Percentiles rank a stretch among this genome's conserved stretches.
phyloP scores from a whole-genome alignment of 768 basidiomycete genomes.

The Boletus edulis region DNA sequence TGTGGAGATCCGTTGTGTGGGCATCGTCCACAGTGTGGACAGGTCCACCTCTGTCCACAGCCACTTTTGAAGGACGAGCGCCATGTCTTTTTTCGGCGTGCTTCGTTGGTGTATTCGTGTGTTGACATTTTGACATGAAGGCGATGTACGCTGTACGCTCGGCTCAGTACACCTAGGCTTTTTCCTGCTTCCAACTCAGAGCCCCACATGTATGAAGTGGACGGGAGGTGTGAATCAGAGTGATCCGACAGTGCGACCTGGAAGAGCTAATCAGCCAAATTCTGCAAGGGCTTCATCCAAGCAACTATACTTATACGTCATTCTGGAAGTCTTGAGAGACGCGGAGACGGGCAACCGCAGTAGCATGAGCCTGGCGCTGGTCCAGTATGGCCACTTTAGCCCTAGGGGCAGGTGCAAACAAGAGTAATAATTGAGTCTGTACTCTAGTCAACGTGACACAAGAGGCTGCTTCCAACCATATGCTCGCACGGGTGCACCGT shows the following conservation, averaged over 20 bases:
- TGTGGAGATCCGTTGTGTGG: conserved; percentile 11
- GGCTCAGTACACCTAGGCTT: background rate
- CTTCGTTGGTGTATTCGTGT: background rate
- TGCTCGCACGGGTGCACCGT: conserved; percentile 73
- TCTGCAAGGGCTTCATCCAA: background rate
- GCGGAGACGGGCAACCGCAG: background rate
- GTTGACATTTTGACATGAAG: background rate
- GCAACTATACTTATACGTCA: conserved; percentile 1
- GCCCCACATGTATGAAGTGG: background rate
- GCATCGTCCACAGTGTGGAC: conserved; percentile 10
- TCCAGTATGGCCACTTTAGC: conserved; percentile 1
- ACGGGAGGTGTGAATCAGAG: background rate
- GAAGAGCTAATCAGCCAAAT: background rate
- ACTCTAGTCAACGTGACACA: background rate
- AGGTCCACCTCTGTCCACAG: background rate
- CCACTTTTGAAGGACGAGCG: background rate
- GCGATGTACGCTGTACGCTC: background rate
- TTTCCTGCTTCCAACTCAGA: background rate
- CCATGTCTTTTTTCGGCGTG: conserved; percentile 2
- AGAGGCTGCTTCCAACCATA: conserved; percentile 46
- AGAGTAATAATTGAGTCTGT: background rate
- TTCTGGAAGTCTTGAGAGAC: background rate
- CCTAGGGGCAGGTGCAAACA: conserved; percentile 8
- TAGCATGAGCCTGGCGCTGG: background rate
- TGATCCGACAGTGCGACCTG: too few relatives aligned